Base-by-base conservation (phyloP, 2,329 filamentous ascomycete genomes). In the Graphiopsis chlorocephala region DNA sequence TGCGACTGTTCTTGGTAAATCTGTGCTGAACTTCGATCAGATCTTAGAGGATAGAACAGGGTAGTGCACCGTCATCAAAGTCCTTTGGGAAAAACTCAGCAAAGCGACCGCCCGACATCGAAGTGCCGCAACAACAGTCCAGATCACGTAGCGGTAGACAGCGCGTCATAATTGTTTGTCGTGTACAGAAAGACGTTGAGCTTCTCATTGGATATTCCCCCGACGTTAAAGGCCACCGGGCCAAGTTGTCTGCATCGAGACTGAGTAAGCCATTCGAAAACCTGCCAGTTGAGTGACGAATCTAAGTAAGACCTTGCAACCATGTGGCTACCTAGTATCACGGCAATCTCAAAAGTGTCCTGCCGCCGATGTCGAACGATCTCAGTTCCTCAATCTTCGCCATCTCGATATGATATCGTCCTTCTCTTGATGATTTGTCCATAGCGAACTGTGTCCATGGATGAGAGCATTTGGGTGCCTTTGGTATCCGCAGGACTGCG, bases 21-120 rank as follows among this genome's bases (percentile, higher is more conserved):
- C 72, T n/a, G 71, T 73, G 14, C 58, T 74, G 63, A 72, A 73
- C 52, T 74, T 72, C 61, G 70, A 73, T 61, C 68, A 73, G 61
- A 48, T 68, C 20, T 35, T 73, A 59, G 66, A 67, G 61, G 28
- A 66, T 28, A 72, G 68, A 65, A 45, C n/a, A 45, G 6, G 38
- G 2, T 45, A 45, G n/a, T 3, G 2, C n/a, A 3, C 12, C 17
- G 12, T 64, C n/a, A 2, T 7, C 3, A 20, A 1, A n/a, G 10
- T 3, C 8, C 38, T 20, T 11, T 4, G 3, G 38, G n/a, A 1
- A n/a, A 20, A 10, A 45, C 12, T 10, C 4, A 20, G 3, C 8
- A 8, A 4, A 20, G 10, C 12, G 2, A 45, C n/a, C n/a, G n/a
- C 8, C n/a, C 10, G 8, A 10, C 12, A 2, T 20, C 5, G 17